A percentile compares a stretch with the other conserved stretches of the same genome.
phyloP scores from a whole-genome alignment of 148 eudicot species.

The Hydrangea macrophylla region DNA sequence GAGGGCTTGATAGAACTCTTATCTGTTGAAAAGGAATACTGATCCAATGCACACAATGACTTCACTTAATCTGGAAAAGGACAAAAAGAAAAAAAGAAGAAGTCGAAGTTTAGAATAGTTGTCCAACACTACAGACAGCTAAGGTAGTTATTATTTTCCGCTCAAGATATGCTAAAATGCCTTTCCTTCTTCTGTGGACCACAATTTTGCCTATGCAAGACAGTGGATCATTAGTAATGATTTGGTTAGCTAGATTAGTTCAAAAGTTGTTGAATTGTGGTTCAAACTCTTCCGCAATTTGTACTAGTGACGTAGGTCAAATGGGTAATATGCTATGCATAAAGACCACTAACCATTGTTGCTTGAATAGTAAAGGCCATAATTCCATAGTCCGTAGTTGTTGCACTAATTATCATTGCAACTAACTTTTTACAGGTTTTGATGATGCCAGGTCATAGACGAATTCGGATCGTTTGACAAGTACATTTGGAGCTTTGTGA shows the following conservation, averaged over 20 bases:
- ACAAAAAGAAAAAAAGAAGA: not conserved
- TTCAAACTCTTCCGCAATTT: not conserved
- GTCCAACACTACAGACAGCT: not conserved
- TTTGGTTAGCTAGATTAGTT: constrained; percentile 10
- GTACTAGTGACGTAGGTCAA: not conserved
- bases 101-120: not conserved
- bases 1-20: constrained; percentile 5
- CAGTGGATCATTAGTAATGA: not conserved
- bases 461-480: constrained; percentile 55
- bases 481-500: constrained; percentile 62
- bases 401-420: constrained; percentile 4
- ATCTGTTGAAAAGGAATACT: not conserved
- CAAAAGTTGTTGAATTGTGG: constrained; percentile 11
- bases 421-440: constrained; percentile 27
- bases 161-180: not conserved
- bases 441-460: constrained; percentile 36
- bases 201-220: not conserved
- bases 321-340: not conserved
- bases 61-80: not conserved
- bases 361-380: not conserved
- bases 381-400: not conserved
- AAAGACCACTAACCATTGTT: not conserved
- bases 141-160: not conserved
- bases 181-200: not conserved
- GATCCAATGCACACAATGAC: not conserved